These are phyloP conservation scores for Fusarium sp. DNA, from an alignment of 2,329 filamentous ascomycete genomes.

Conservation along the genomic window DNA sequence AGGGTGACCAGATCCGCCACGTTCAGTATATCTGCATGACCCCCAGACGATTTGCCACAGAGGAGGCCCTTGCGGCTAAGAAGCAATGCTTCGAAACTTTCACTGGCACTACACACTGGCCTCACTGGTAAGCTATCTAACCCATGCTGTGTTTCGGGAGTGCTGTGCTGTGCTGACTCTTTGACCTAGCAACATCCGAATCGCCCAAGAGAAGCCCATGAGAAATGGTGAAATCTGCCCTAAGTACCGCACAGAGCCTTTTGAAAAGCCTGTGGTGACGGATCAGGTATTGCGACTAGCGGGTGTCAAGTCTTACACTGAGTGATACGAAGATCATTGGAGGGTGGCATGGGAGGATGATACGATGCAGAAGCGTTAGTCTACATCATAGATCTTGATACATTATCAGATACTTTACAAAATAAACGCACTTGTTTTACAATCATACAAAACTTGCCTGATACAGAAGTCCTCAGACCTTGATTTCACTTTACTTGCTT, in stretches of 20 bases:
- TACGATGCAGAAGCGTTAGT: background rate
- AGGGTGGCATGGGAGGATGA: background rate
- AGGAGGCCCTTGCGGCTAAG: conserved; percentile 19
- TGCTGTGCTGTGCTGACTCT: background rate
- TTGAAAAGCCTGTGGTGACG: conserved; percentile 41
- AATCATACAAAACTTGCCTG: too few relatives aligned
- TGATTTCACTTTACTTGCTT: too few relatives aligned
- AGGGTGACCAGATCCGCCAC: conserved; percentile 56
- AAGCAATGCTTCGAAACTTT: background rate
- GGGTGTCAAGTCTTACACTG: conserved; percentile 41
- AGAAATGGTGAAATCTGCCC: conserved; percentile 40
- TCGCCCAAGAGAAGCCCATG: conserved; percentile 44
- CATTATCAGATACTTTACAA: background rate
- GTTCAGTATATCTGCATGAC: conserved; percentile 32
- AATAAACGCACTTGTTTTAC: conserved; percentile 4
- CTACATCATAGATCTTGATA: conserved; percentile 7
- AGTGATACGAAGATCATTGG: background rate
- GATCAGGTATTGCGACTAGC: conserved; percentile 38
- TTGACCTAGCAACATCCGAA: conserved; percentile 28
- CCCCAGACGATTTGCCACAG: conserved; percentile 23
- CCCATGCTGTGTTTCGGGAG: accelerated
- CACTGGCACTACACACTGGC: conserved; percentile 9
- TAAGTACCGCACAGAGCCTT: conserved; percentile 44
- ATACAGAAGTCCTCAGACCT: too few relatives aligned
- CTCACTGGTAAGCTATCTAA: conserved; percentile 13